Conservation (phyloP, 2,329 filamentous ascomycete genomes). For the Didymella pomorum region DNA sequence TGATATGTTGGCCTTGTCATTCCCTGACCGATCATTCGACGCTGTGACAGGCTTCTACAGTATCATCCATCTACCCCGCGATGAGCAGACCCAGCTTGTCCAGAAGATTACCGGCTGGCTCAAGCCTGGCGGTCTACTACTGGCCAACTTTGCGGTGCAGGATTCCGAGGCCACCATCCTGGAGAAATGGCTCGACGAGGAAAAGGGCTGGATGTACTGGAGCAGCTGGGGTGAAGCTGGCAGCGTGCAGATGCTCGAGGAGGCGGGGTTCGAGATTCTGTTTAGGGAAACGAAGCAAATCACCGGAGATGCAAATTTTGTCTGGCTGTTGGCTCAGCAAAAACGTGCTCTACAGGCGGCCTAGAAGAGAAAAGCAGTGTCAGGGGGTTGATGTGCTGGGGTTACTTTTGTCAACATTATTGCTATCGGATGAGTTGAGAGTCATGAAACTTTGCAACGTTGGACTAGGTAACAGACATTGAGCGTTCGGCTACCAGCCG, state of each 20-base stretch:
- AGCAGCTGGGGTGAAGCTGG: slow-evolving; percentile 51
- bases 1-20: slow-evolving; percentile 55
- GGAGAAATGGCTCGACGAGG: slow-evolving; percentile 47
- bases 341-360: background rate
- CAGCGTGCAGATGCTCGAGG: slow-evolving; percentile 42
- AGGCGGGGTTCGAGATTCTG: slow-evolving; percentile 37
- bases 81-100: slow-evolving; percentile 60
- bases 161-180: slow-evolving; percentile 23
- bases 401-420: background rate
- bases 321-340: slow-evolving; percentile 38
- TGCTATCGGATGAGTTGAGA: background rate
- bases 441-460: background rate
- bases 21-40: slow-evolving; percentile 53
- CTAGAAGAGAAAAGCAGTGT: background rate
- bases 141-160: slow-evolving; percentile 51
- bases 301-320: slow-evolving; percentile 35
- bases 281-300: slow-evolving; percentile 35
- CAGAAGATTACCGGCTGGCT: slow-evolving; percentile 59
- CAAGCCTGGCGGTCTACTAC: slow-evolving; percentile 59
- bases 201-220: slow-evolving; percentile 51
- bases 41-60: slow-evolving; percentile 63
- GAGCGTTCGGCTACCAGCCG: slow-evolving; percentile 13
- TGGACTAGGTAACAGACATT: background rate
- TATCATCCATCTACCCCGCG: slow-evolving; percentile 62
- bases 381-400: background rate